Base-by-base conservation (phyloP, 1,284 basidiomycete genomes). In the Pisolithus thermaeus region DNA sequence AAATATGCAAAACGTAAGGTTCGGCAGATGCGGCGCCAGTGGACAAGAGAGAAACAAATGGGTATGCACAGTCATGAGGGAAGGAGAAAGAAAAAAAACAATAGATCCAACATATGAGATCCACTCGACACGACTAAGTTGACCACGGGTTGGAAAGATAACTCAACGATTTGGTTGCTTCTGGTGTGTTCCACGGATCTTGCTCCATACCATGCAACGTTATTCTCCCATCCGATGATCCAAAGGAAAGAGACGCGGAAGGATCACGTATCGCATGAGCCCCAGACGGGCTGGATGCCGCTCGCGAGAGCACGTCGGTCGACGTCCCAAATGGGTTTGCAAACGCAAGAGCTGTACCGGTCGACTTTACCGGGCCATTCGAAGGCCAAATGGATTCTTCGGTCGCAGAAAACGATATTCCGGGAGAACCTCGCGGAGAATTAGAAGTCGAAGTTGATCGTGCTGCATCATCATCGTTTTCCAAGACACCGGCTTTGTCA, bases 201-300 rank as follows among this genome's bases (percentile, higher is more conserved):
- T 67, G 63, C 38, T 68, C 70, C 45, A 57, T 28, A 0, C 52
- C 48, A 28, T 58, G 60, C 23, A 68, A 59, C 35, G 74, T 78
- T 53, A 84, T 78, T 6, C 73, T 75, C 50, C 83, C 84, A 64
- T 83, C 83, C 18, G 66, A 62, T 18, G 72, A 73, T n/a, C 80
- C 83, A 61, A 85, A 87, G 43, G 81, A 79, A 27, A 84, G 59
- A 7, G 57, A 56, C 38, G 69, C 58, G 27, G 64, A 59, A 3
- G 57, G 50, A 42, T 60, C 55, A 53, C 51, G 56, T 7, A 49
- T 27, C 36, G n/a, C 54, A 49, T 63, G 54, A 28, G 56, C 61
- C 32, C 32, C 12, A 35, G 56, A 52, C 36, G 49, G 35, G 54
- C 38, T 27, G 53, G 55, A 28, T 50, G 39, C 14, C 47, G n/a